Conservation (phyloP, 73 alveolate genomes). For the Stentor coeruleus region DNA sequence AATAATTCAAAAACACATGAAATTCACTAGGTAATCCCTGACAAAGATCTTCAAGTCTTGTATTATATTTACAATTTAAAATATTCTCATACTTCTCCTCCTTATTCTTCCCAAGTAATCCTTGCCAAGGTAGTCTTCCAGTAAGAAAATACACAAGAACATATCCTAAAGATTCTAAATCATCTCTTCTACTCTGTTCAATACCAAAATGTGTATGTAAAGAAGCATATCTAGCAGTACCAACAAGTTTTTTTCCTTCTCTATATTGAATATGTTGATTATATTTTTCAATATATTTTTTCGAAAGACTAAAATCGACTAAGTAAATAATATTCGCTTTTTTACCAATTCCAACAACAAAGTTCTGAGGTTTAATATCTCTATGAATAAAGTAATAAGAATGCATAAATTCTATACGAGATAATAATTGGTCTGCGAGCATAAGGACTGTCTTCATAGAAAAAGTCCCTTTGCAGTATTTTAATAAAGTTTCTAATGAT, state of each 20-base stretch:
- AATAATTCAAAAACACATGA: slow-evolving; percentile 36
- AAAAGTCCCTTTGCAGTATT: slow-evolving; percentile 26
- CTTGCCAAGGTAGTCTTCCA: slow-evolving; percentile 84
- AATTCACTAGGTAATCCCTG: slow-evolving; percentile 47
- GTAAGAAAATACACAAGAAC: slow-evolving; percentile 58
- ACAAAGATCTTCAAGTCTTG: slow-evolving; percentile 43
- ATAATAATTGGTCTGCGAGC: neutral
- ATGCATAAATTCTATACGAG: slow-evolving; percentile 9
- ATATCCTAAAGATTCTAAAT: slow-evolving; percentile 76
- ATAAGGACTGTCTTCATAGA: neutral
- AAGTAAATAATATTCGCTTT: slow-evolving; percentile 51
- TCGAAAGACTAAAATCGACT: slow-evolving; percentile 75
- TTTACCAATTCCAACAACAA: slow-evolving; percentile 49
- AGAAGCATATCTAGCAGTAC: slow-evolving; percentile 79
- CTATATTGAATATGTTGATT: slow-evolving; percentile 67
- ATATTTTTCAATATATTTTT: slow-evolving; percentile 64
- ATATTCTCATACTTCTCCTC: slow-evolving; percentile 50
- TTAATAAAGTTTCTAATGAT: slow-evolving; percentile 25
- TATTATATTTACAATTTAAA: slow-evolving; percentile 42
- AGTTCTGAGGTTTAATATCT: slow-evolving; percentile 69
- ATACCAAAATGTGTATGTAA: slow-evolving; percentile 72
- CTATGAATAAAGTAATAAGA: slow-evolving; percentile 42
- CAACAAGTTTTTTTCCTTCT: slow-evolving; percentile 69
- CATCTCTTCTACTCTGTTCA: slow-evolving; percentile 78
- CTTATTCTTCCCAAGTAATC: slow-evolving; percentile 47